Evolutionary conservation across 192 early-diverging fungal genomes (phyloP).

Genomic region (Phlyctochytrium arcticum): DNA sequence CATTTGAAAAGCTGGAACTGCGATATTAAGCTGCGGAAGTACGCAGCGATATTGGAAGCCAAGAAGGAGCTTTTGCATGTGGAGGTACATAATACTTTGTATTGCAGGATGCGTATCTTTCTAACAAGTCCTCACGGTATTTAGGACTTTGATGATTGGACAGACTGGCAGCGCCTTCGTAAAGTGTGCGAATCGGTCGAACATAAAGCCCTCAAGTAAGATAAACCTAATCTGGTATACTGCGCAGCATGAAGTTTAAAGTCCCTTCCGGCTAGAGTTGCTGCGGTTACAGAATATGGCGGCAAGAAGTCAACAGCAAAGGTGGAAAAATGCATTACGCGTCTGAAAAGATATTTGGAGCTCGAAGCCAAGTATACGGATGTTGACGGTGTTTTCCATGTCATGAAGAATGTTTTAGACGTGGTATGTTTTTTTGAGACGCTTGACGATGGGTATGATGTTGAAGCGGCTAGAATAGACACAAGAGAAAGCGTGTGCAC

Average conservation of each 20-base stretch:
- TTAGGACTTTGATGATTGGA: constrained; percentile 27
- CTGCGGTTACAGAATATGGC: constrained; percentile 21
- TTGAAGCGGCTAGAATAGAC: background rate
- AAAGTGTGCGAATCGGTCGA: constrained; percentile 29
- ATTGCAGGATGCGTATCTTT: too few relatives aligned
- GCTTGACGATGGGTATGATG: background rate
- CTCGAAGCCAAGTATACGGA: constrained; percentile 12
- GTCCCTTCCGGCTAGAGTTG: constrained; percentile 2
- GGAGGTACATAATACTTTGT: too few relatives aligned
- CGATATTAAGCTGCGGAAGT: constrained; percentile 61
- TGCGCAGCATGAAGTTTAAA: background rate
- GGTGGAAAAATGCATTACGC: constrained; percentile 20
- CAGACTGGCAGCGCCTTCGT: constrained; percentile 26
- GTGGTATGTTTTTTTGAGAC: constrained; percentile 18
- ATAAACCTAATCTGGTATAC: too few relatives aligned
- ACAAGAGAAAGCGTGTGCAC: constrained; percentile 22
- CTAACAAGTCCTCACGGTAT: constrained; percentile 28
- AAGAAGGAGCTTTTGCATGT: constrained; percentile 50
- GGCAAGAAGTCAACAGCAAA: constrained; percentile 30
- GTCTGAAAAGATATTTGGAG: constrained; percentile 15
- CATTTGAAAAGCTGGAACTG: constrained; percentile 43
- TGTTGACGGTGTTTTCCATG: constrained; percentile 20
- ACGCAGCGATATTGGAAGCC: constrained; percentile 44
- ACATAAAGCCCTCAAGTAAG: constrained; percentile 19
- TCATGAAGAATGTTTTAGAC: constrained; percentile 20